Conservation (phyloP, 1,139 yeast species). For the Groenewaldozyma sp. region DNA sequence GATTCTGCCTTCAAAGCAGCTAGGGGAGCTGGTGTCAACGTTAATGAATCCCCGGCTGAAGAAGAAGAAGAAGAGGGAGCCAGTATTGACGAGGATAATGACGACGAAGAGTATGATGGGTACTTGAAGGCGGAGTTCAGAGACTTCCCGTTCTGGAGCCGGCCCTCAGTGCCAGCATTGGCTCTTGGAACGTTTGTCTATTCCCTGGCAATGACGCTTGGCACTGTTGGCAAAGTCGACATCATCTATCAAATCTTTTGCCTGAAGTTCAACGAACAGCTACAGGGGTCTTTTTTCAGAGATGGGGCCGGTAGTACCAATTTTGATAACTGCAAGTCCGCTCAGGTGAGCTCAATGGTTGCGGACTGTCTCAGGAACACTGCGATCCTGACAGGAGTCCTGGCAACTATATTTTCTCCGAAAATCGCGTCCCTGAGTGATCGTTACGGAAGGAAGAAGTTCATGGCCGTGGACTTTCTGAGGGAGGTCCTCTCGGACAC, state of each 20-base stretch:
- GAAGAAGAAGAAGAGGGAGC: no score
- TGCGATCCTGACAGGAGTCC: constrained; percentile 14
- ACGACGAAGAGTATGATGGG: background rate
- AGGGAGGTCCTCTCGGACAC: background rate
- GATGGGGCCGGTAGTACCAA: background rate
- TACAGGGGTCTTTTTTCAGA: background rate
- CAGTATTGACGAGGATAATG: background rate
- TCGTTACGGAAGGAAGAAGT: constrained; percentile 46
- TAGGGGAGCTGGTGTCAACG: no score
- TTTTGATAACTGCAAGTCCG: constrained; percentile 13
- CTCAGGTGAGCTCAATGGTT: constrained; percentile 20
- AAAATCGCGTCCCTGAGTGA: constrained; percentile 56
- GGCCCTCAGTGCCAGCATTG: background rate
- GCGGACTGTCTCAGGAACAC: constrained; percentile 21
- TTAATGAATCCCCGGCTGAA: no score
- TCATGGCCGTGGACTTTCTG: background rate
- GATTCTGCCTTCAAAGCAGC: no score
- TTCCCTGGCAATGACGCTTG: background rate
- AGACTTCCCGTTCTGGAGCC: background rate
- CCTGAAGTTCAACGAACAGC: background rate
- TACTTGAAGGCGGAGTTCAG: background rate
- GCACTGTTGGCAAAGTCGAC: background rate
- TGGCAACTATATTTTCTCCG: constrained; percentile 21
- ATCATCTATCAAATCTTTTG: background rate
- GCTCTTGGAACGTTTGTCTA: no score